phyloP scores from a whole-genome alignment of 2,329 filamentous ascomycete species.

The Arachnomyces sp. region DNA sequence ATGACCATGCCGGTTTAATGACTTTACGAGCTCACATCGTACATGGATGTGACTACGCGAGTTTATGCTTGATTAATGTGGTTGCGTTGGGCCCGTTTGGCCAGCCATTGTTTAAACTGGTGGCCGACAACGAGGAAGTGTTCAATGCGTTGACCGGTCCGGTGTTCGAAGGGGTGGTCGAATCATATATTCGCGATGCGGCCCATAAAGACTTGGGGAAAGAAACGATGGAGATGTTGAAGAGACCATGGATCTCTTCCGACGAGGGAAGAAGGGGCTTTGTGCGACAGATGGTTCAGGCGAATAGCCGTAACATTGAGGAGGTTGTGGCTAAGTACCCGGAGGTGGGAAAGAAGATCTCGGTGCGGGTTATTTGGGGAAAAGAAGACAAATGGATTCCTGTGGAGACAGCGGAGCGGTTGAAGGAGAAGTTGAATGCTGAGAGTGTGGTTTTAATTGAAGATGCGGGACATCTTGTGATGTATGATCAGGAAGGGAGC shows the following conservation, averaged over 20 bases:
- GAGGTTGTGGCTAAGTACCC: constrained; percentile 34
- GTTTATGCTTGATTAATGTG: constrained; percentile 38
- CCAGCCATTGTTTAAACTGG: constrained; percentile 37
- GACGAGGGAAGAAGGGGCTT: constrained; percentile 29
- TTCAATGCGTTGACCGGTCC: constrained; percentile 28
- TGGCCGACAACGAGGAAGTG: constrained; percentile 27
- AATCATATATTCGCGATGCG: constrained; percentile 35
- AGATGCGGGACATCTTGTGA: constrained; percentile 38
- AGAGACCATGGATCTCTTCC: constrained; percentile 28
- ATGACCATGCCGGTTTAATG: constrained; percentile 40
- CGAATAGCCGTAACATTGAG: constrained; percentile 21
- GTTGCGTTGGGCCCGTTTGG: constrained; percentile 39
- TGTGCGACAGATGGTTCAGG: constrained; percentile 35
- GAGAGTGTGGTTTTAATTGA: constrained; percentile 31
- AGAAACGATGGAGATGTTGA: constrained; percentile 30
- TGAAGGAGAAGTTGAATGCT: constrained; percentile 25
- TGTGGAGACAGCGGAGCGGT: constrained; percentile 27
- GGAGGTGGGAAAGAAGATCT: constrained; percentile 27
- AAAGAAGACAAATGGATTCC: constrained; percentile 39
- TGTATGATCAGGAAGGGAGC: constrained; percentile 36
- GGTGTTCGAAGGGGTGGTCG: constrained; percentile 34
- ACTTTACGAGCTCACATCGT: constrained; percentile 32
- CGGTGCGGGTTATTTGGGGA: constrained; percentile 41
- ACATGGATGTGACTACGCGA: constrained; percentile 30
- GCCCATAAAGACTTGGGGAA: constrained; percentile 21